Evolutionary conservation across 257 asterid genomes (phyloP).

Genomic region (Penstemon newberryi): DNA sequence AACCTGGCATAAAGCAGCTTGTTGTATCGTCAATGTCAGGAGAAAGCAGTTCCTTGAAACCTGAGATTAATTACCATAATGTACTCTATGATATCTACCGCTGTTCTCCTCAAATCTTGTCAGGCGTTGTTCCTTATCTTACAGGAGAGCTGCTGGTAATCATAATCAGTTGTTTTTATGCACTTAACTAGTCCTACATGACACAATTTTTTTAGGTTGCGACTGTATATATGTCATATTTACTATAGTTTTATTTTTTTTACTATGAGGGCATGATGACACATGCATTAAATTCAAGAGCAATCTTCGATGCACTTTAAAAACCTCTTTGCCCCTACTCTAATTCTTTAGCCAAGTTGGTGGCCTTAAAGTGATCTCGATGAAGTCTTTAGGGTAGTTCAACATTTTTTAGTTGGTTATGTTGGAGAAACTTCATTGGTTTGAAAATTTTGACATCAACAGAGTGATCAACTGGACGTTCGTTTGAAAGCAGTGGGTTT

Average conservation of each 20-base stretch:
- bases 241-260: conserved; percentile 19
- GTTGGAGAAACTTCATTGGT: conserved; percentile 24
- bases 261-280: conserved; percentile 14
- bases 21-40: conserved; percentile 88
- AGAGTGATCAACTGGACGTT: conserved; percentile 83
- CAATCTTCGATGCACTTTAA: conserved; percentile 9
- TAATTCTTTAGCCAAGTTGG: conserved; percentile 8
- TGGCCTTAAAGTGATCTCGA: background rate
- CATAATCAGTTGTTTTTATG: conserved; percentile 29
- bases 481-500: conserved; percentile 84
- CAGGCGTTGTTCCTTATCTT: conserved; percentile 89
- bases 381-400: conserved; percentile 8
- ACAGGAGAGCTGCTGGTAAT: conserved; percentile 98
- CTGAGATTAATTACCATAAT: conserved; percentile 65
- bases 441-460: conserved; percentile 38
- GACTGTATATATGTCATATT: conserved; percentile 15
- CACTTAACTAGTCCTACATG: conserved; percentile 13
- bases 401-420: conserved; percentile 14
- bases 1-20: conserved; percentile 81
- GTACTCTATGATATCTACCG: conserved; percentile 74
- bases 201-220: background rate
- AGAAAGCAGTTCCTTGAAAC: conserved; percentile 56
- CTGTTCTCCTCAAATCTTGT: conserved; percentile 80
- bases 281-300: conserved; percentile 16
- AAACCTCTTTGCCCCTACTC: conserved; percentile 19